Conservation (phyloP, 345 rosid species). For the Populus pruinosa region DNA sequence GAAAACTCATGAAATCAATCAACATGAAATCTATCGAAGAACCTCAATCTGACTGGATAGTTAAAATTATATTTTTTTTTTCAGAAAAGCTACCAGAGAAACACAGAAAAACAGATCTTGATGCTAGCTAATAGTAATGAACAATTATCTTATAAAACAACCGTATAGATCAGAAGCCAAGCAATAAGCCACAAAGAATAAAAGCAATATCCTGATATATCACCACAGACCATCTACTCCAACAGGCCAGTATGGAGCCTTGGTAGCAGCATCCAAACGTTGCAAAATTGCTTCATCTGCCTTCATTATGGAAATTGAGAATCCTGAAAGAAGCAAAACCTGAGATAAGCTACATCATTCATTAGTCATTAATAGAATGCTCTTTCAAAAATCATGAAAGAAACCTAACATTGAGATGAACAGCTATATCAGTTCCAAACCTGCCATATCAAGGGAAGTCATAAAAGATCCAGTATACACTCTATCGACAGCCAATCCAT, state of each 20-base stretch:
- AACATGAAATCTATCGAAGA: neutral
- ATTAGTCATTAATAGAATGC: slow-evolving; percentile 1
- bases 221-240: slow-evolving; percentile 70
- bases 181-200: slow-evolving; percentile 3
- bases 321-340: slow-evolving; percentile 46
- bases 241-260: slow-evolving; percentile 93
- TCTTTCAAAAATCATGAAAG: neutral
- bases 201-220: slow-evolving; percentile 6
- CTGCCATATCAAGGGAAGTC: slow-evolving; percentile 99
- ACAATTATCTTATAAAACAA: neutral
- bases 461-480: slow-evolving; percentile 94
- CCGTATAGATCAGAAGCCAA: neutral
- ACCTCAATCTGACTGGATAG: neutral
- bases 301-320: slow-evolving; percentile 92
- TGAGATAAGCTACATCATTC: slow-evolving; percentile 8
- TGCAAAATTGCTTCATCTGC: slow-evolving; percentile 65
- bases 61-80: neutral
- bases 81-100: neutral
- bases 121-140: neutral
- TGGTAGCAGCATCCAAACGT: slow-evolving; percentile 84
- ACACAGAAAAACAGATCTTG: slow-evolving; percentile 4
- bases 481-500: slow-evolving; percentile 96
- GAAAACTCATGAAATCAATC: slow-evolving; percentile 11
- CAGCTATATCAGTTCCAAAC: slow-evolving; percentile 35
- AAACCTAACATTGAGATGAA: neutral